Evolutionary conservation across 2,329 filamentous ascomycete species (phyloP).

Genomic region (Aureobasidium vineae): DNA sequence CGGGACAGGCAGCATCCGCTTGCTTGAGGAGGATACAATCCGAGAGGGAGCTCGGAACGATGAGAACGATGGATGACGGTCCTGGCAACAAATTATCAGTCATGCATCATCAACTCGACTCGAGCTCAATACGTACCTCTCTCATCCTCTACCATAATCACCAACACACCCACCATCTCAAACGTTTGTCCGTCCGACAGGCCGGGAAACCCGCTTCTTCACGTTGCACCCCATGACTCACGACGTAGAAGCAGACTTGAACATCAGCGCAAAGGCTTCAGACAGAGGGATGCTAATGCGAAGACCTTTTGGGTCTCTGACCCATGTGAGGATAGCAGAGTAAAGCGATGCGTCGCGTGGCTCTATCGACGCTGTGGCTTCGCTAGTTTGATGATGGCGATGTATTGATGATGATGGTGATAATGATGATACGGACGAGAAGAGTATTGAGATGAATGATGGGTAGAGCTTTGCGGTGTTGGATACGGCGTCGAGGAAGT

Average conservation of each 20-base stretch:
- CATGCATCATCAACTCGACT: neutral
- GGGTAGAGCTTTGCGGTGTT: neutral
- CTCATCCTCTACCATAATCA: neutral
- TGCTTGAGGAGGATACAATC: neutral
- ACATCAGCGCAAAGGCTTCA: neutral
- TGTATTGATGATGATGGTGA: neutral
- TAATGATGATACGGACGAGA: neutral
- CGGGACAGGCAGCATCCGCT: too few species aligned
- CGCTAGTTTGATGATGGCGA: neutral
- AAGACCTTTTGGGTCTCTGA: neutral
- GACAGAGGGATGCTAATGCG: neutral
- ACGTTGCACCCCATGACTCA: neutral
- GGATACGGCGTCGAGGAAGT: neutral
- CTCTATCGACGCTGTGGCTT: neutral
- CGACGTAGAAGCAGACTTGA: neutral
- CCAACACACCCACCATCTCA: neutral
- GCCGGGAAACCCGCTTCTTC: neutral
- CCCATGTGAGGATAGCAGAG: neutral
- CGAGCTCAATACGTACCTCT: neutral
- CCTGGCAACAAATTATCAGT: neutral
- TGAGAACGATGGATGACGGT: neutral
- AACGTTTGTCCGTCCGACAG: neutral
- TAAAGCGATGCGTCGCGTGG: neutral
- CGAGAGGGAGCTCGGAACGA: neutral
- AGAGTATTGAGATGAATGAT: neutral